Base-by-base conservation (phyloP, 768 basidiomycete genomes). In the Boletus pseudopeckii region DNA sequence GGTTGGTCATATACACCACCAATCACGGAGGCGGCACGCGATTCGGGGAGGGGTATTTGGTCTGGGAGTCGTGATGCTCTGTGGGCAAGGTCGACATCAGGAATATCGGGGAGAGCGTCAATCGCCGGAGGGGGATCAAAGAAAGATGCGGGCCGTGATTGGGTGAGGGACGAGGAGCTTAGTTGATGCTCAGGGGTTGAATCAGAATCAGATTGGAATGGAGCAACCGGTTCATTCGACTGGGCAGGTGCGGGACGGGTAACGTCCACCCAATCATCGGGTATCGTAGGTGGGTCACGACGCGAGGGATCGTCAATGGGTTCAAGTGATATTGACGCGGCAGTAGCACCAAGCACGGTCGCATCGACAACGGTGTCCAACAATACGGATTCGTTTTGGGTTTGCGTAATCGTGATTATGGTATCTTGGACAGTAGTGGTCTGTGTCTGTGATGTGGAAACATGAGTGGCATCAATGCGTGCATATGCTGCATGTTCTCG, bases 251-350 rank as follows among this genome's bases (percentile, higher is more conserved):
- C 28, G 9, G 58, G 56, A 24, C 33, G 57, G 7, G 52, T 37
- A 24, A 71, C 18, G 39, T 68, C 57, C 13, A 71, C 64, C 68
- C 70, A 71, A 32, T 70, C 70, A 34, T 70, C 68, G 14, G 64
- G 60, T 58, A 64, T 61, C 18, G 30, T 48, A 32, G 55, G 64
- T 22, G 58, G 59, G 22, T 58, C 54, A 38, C 46, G 56, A 47
- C 51, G 56, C n/a, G 60, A 69, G 50, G 48, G 42, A 11, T 63
- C 60, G 9, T 58, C 53, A 1, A 57, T 20, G 7, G 42, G 45
- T 32, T 55, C 56, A 22, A 46, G 20, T 22, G 48, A 47, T 14
- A 28, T 39, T 13, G 57, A 50, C 20, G 52, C 14, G 14, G 48
- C 37, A 14, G 54, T 8, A 15, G 34, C 40, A 40, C 34, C 49